Evolutionary conservation across 2,329 filamentous ascomycete genomes (phyloP).

Genomic region (Dendryphion nanum): DNA sequence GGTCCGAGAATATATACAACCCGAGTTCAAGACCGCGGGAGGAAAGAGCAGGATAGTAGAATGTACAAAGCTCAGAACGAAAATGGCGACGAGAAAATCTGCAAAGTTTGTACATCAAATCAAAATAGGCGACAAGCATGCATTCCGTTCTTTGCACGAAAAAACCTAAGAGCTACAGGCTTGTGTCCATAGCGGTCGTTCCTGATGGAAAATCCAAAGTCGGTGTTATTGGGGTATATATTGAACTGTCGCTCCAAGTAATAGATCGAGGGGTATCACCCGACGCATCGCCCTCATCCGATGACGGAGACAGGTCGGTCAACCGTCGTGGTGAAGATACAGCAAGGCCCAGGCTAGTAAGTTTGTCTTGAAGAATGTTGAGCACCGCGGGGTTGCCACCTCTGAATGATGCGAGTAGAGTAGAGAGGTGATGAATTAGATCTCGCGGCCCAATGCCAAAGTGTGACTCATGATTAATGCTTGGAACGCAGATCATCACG

Average conservation of each 20-base stretch:
- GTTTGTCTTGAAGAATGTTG: conserved; percentile 32
- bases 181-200: not conserved
- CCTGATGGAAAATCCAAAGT: not conserved
- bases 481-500: conserved; percentile 37
- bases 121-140: no score
- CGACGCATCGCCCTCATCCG: conserved; percentile 27
- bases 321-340: conserved; percentile 28
- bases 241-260: conserved; percentile 11
- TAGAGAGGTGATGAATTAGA: conserved; percentile 32
- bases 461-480: conserved; percentile 28
- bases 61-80: no score
- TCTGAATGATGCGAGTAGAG: conserved; percentile 27
- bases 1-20: no score
- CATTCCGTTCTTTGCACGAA: no score
- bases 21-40: no score
- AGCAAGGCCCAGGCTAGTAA: conserved; percentile 24
- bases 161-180: no score
- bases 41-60: no score
- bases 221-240: not conserved
- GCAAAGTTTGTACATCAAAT: no score
- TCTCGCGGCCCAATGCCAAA: conserved; percentile 33
- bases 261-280: not conserved
- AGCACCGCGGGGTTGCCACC: conserved; percentile 36
- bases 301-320: conserved; percentile 30
- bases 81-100: no score